Evolutionary conservation across 495 filamentous ascomycete species (phyloP).

Genomic region (Penicillium ochrochloron): DNA sequence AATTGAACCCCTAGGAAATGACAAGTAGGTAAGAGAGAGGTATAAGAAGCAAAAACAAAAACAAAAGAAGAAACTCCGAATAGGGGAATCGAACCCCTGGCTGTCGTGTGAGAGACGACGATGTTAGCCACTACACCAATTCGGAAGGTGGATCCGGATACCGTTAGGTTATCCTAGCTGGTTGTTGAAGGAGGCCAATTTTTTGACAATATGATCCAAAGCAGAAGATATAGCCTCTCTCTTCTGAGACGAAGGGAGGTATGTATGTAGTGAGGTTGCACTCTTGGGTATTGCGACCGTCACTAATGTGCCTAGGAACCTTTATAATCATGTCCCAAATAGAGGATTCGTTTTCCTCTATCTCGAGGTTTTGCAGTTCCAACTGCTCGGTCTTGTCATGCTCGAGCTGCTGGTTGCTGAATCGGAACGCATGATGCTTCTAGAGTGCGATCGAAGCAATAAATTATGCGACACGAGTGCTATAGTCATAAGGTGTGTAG

Average conservation of each 20-base stretch:
- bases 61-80: constrained; percentile 35
- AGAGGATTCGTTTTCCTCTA: too few species aligned
- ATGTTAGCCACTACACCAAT: constrained; percentile 52
- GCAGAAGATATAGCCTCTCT: neutral
- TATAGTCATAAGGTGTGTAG: too few species aligned
- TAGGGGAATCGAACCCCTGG: constrained; percentile 49
- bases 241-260: neutral
- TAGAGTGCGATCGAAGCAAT: too few species aligned
- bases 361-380: too few species aligned
- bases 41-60: neutral
- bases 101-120: constrained; percentile 49
- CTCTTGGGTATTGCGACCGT: neutral
- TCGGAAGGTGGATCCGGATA: constrained; percentile 27
- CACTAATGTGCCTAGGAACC: too few species aligned
- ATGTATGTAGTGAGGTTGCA: neutral
- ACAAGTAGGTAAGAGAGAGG: neutral
- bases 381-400: too few species aligned
- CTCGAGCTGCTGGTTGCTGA: too few species aligned
- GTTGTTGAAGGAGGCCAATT: neutral
- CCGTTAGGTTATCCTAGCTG: neutral
- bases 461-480: too few species aligned
- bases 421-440: too few species aligned
- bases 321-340: too few species aligned
- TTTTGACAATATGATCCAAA: neutral
- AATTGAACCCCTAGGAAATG: neutral